Evolutionary conservation across 495 filamentous ascomycete species (phyloP).

Genomic region (Daldinia caldariorum): DNA sequence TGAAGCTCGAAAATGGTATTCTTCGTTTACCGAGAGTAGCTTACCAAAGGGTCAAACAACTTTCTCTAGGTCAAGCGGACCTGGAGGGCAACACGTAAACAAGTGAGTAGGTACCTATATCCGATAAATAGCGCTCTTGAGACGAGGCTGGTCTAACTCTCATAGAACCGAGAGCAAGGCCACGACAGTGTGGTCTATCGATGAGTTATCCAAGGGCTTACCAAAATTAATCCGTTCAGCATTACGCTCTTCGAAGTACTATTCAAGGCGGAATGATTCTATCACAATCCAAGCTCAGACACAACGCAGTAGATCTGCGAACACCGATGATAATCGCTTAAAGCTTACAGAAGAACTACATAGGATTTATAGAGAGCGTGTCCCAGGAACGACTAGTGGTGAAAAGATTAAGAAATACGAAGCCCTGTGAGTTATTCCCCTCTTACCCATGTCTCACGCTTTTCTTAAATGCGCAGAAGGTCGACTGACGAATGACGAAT

Average conservation of each 20-base stretch:
- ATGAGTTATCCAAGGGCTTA: slow-evolving; percentile 67
- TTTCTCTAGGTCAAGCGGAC: slow-evolving; percentile 88
- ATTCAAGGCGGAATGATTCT: slow-evolving; percentile 68
- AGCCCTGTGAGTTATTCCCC: slow-evolving; percentile 46
- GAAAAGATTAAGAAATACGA: slow-evolving; percentile 56
- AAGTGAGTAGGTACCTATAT: slow-evolving; percentile 77
- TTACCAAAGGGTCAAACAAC: slow-evolving; percentile 76
- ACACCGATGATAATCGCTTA: slow-evolving; percentile 55
- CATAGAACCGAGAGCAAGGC: slow-evolving; percentile 91
- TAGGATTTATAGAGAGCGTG: slow-evolving; percentile 66
- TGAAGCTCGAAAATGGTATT: slow-evolving; percentile 80
- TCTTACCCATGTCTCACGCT: slow-evolving; percentile 13
- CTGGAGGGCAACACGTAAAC: slow-evolving; percentile 96
- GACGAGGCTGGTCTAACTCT: slow-evolving; percentile 20
- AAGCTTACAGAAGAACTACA: slow-evolving; percentile 64
- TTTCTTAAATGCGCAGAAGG: background rate
- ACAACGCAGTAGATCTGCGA: slow-evolving; percentile 58
- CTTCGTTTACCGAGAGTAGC: slow-evolving; percentile 66
- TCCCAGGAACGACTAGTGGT: slow-evolving; percentile 51
- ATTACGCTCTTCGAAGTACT: slow-evolving; percentile 75
- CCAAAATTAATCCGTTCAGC: slow-evolving; percentile 73
- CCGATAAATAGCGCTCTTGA: background rate
- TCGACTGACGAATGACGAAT: slow-evolving; percentile 7
- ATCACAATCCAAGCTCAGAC: slow-evolving; percentile 58
- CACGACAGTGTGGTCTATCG: slow-evolving; percentile 70